A percentile compares a stretch with the other conserved stretches of the same genome.
Evolutionary conservation across 257 asterid species (phyloP).

Genomic region (Lycium ferocissimum): DNA sequence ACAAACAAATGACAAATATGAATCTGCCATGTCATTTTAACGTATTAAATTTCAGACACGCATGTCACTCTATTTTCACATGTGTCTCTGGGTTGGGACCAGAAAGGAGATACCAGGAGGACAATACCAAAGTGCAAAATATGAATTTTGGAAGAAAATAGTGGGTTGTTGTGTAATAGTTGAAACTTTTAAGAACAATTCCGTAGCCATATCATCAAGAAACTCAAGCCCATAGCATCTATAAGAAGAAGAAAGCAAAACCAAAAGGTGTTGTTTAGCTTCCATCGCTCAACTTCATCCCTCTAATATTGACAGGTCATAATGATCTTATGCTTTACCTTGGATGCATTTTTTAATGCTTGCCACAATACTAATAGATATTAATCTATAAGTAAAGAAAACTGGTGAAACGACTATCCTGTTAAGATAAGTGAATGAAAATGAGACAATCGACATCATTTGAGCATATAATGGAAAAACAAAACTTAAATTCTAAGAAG

Average conservation of each 20-base stretch:
- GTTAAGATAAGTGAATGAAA: neutral
- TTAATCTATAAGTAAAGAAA: neutral
- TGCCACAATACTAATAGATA: neutral
- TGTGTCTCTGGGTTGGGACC: neutral
- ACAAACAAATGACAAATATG: neutral
- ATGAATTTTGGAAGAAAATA: neutral
- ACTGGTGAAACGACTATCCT: neutral
- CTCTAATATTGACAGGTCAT: neutral
- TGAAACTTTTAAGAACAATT: neutral
- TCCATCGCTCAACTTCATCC: neutral
- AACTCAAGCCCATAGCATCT: neutral
- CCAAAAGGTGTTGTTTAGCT: neutral
- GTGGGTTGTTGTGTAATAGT: neutral
- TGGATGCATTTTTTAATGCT: constrained; percentile 11
- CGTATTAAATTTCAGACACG: neutral
- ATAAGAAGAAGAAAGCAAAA: neutral
- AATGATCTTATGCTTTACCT: neutral
- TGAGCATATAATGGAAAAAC: constrained; percentile 1
- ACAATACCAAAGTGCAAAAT: neutral
- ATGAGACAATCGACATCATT: neutral
- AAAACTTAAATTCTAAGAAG: neutral
- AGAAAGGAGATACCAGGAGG: constrained; percentile 25
- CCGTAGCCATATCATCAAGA: neutral
- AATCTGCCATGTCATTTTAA: neutral
- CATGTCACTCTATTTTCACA: neutral